Base-by-base conservation (phyloP, 2,329 filamentous ascomycete species). In the Mycocentrospora acerina region DNA sequence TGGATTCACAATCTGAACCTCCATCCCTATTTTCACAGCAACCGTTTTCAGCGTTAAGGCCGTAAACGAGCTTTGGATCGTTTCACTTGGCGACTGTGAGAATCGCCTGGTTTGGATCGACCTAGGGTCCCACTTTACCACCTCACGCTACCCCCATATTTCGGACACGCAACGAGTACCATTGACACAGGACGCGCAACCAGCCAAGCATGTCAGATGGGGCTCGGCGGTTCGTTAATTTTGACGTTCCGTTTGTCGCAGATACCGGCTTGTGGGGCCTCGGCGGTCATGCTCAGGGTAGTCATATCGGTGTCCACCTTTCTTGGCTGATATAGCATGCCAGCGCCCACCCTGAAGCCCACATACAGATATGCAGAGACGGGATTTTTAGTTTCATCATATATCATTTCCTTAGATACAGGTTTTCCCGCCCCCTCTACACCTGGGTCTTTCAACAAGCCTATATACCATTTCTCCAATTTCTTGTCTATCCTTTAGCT, bases 81-180 rank as follows among this genome's bases (percentile, higher is more conserved):
- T n/a, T n/a, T n/a, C n/a, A n/a, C 24, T 8, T n/a, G n/a, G 24
- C 24, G n/a, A n/a, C 24, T 25, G 8, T 8, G 24, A 8, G 8
- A 25, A 25, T 8, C 24, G 8, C 19, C 9, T 22, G 19, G 9
- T 22, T 22, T 9, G 19, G 19, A 22, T 22, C 19, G 19, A 22
- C 19, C 9, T 22, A 9, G 5, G 19, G n/a, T n/a, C 14, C 26
- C 26, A 5, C 9, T 13, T 29, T 9, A 14, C n/a, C 13, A 8
- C 24, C 16, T 22, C 17, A 25, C 30, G 18, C 18, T 12, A 24
- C 17, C 40, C n/a, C 46, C 46, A 50, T 35, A 44, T 44, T 50
- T 46, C 40, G 19, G 43, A 46, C 38, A 50, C 46, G 24, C 32
- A 35, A 14, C 34, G 32, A 24, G 46, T 49, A 16, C 33, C 39